Evolutionary conservation across 2,329 filamentous ascomycete species (phyloP).

Genomic region (Botryotinia narcissicola): DNA sequence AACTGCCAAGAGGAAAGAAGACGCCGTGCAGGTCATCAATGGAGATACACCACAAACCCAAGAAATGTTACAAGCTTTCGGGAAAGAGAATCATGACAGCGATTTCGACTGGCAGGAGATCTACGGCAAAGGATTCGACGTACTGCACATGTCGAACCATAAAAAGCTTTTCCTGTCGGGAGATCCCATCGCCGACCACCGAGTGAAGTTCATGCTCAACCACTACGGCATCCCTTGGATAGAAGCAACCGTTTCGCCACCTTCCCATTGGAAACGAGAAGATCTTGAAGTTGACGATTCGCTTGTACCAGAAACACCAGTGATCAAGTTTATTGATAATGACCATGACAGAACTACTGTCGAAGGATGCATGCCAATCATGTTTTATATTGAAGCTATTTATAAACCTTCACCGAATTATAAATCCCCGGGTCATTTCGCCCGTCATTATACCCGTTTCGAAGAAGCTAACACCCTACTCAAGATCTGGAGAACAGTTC

Average conservation of each 20-base stretch:
- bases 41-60: constrained; percentile 65
- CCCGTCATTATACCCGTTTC: constrained; percentile 32
- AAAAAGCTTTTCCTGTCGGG: constrained; percentile 48
- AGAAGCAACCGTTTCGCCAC: constrained; percentile 32
- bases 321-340: constrained; percentile 55
- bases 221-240: constrained; percentile 47
- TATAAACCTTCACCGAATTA: constrained; percentile 40
- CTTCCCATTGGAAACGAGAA: constrained; percentile 35
- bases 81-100: constrained; percentile 73
- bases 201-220: constrained; percentile 51
- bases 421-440: constrained; percentile 29
- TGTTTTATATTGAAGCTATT: constrained; percentile 59
- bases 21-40: constrained; percentile 65
- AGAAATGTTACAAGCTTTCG: constrained; percentile 74
- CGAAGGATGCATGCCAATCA: constrained; percentile 51
- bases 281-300: constrained; percentile 25
- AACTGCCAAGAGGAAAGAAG: constrained; percentile 59
- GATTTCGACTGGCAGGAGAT: constrained; percentile 70
- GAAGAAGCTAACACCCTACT: constrained; percentile 29
- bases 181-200: constrained; percentile 49
- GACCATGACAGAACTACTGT: constrained; percentile 48
- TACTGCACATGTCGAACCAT: constrained; percentile 59
- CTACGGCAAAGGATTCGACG: constrained; percentile 83
- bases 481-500: constrained; percentile 29
- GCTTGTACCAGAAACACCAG: constrained; percentile 29